Evolutionary conservation across 2,329 filamentous ascomycete species (phyloP).

Genomic region (Ceratocystis variospora): DNA sequence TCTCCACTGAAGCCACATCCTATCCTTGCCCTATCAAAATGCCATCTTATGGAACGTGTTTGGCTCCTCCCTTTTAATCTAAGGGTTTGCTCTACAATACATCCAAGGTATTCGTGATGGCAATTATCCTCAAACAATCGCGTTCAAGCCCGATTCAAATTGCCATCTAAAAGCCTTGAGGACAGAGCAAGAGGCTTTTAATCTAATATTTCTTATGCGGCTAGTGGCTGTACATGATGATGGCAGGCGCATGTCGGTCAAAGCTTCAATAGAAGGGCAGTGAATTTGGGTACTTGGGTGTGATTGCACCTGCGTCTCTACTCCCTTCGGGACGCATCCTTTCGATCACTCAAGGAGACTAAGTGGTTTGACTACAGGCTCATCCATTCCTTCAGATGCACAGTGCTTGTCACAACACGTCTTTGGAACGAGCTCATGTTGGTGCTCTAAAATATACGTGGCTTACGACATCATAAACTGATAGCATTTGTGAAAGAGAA

Average conservation of each 20-base stretch:
- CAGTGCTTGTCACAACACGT: background rate
- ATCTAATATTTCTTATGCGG: background rate
- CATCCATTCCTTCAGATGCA: background rate
- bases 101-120: background rate
- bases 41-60: conserved; percentile 9
- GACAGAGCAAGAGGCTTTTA: background rate
- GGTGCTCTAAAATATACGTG: background rate
- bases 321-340: background rate
- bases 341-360: background rate
- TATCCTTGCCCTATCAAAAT: conserved; percentile 13
- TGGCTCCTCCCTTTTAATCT: background rate
- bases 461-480: background rate
- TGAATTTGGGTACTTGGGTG: background rate
- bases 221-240: background rate
- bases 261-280: background rate
- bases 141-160: background rate
- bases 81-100: background rate
- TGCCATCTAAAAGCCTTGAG: background rate
- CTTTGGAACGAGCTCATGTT: too few relatives aligned
- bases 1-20: background rate
- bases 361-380: background rate
- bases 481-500: background rate
- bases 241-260: background rate
- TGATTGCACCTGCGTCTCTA: conserved; percentile 1
- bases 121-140: background rate